Base-by-base conservation (phyloP, 1,284 basidiomycete species). In the Naganishia albida region DNA sequence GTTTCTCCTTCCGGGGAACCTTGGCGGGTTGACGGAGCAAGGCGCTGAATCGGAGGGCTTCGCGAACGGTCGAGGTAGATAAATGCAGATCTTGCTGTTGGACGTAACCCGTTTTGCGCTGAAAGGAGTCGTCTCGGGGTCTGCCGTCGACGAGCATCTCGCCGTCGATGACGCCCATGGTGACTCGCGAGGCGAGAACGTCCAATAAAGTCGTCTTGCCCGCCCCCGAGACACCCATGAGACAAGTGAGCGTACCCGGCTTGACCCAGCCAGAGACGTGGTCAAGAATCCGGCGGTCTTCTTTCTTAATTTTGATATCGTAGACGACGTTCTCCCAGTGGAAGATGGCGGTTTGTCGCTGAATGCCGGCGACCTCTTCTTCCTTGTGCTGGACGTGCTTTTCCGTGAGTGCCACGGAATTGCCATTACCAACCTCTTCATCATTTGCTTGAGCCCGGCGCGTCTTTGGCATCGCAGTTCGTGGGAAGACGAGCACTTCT, bases 1-100 rank as follows among this genome's bases (percentile, higher is more conserved):
- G 84, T 76, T 93, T 94, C 76, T 94, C 91, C 1, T 78, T 78
- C 25, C 81, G 77, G 0, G 89, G 80, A 3, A 91, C 85, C 8
- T 82, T 80, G 7, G 82, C 78, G 2, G 90, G 88, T 73, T 94
- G 92, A 28, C 92, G 86, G 7, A 95, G 80, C 68, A 86, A 82
- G 0, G 92, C 92, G 10, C 88, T 90, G 80, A 94, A 93, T 25
- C 85, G 79, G 0, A 96, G 80, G 0, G 92, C 89, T 73, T 96
- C 92, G 30, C 90, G 84, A 7, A 95, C 91, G 34, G 77, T 89
- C n/a, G 83, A 81, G 15, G 84, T 86, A 0, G 84, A 80, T n/a
- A 88, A 77, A 73, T 91, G 89, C 0, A 87, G 86, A 78, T 92
- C 90, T 39, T 65, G 55, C 74, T 92, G 90, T 72, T 91, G 89